These are phyloP conservation scores for Ophiostoma perfectum DNA, from an alignment of 2,329 filamentous ascomycete species.

Conservation along the genomic window DNA sequence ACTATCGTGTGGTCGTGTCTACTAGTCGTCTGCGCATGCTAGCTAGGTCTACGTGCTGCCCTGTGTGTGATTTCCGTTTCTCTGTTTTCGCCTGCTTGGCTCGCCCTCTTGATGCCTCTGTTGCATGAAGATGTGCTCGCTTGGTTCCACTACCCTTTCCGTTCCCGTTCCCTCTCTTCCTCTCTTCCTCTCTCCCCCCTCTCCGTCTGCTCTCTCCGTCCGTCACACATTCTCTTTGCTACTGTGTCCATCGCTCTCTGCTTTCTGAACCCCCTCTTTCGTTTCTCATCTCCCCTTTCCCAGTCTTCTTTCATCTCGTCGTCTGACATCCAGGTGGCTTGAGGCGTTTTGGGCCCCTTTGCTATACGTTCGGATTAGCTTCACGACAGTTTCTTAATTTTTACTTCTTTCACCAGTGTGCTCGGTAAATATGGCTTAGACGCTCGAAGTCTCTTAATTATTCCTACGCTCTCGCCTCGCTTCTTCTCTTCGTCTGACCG, in stretches of 20 bases:
- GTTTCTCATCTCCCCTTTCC: constrained; percentile 13
- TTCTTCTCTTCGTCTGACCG: constrained; percentile 12
- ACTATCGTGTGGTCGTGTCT: not conserved
- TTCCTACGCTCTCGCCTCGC: not conserved
- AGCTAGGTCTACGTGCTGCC: not conserved
- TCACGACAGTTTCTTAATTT: constrained; percentile 18
- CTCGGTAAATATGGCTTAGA: constrained; percentile 8
- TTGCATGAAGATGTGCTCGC: constrained; percentile 20
- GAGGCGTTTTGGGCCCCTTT: constrained; percentile 14
- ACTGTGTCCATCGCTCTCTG: not conserved
- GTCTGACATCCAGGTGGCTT: constrained; percentile 12
- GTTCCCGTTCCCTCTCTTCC: not conserved
- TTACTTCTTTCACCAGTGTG: not conserved
- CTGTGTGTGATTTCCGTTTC: not conserved
- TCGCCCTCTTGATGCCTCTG: not conserved
- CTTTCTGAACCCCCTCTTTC: not conserved
- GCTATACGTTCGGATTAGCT: constrained; percentile 28
- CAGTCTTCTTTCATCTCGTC: constrained; percentile 14
- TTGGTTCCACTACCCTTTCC: constrained; percentile 11
- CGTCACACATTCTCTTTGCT: not conserved
- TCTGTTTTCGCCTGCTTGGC: not conserved
- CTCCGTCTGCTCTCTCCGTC: not conserved
- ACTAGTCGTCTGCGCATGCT: not conserved
- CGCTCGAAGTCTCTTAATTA: not conserved
- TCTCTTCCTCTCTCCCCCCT: constrained; percentile 7